Percentiles rank a stretch among this genome's conserved stretches.
These are phyloP conservation scores for Geopyxis carbonaria DNA, from an alignment of 495 filamentous ascomycete species.

Conservation along the genomic window DNA sequence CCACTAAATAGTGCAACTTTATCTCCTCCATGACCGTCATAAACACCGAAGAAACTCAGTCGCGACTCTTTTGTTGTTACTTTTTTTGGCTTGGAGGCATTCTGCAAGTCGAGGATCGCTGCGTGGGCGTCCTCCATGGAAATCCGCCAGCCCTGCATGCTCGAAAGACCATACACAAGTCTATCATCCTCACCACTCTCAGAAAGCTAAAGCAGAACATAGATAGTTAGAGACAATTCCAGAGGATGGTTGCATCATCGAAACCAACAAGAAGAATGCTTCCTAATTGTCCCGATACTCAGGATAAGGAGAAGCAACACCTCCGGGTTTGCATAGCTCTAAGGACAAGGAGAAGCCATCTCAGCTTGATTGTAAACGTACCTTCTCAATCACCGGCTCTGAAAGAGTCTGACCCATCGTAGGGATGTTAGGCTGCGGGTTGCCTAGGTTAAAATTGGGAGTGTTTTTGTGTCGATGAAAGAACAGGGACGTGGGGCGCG, in stretches of 20 bases:
- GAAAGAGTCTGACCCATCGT: conserved; percentile 98
- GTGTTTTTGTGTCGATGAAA: too few relatives aligned
- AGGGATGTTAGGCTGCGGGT: conserved; percentile 3
- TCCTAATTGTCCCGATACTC: too few relatives aligned
- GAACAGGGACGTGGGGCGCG: too few relatives aligned
- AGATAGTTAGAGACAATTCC: too few relatives aligned
- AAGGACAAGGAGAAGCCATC: conserved; percentile 1
- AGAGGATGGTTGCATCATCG: too few relatives aligned
- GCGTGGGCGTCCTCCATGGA: conserved; percentile 98
- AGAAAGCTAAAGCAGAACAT: conserved; percentile 63
- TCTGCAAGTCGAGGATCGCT: conserved; percentile 68
- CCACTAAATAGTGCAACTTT: conserved; percentile 89
- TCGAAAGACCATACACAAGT: conserved; percentile 80
- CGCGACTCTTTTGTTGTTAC: conserved; percentile 50
- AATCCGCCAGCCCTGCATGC: conserved; percentile 99
- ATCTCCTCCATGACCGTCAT: conserved; percentile 93
- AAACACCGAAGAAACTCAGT: conserved; percentile 93
- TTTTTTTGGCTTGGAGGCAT: conserved; percentile 37
- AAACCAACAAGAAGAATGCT: too few relatives aligned
- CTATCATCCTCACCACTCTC: conserved; percentile 82
- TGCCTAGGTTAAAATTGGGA: too few relatives aligned
- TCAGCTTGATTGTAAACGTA: conserved; percentile 31
- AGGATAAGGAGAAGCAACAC: not conserved
- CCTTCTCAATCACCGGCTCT: conserved; percentile 97
- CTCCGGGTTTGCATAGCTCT: not conserved